Evolutionary conservation across 495 filamentous ascomycete genomes (phyloP).

Genomic region (Pseudoneurospora amorphoporcata): DNA sequence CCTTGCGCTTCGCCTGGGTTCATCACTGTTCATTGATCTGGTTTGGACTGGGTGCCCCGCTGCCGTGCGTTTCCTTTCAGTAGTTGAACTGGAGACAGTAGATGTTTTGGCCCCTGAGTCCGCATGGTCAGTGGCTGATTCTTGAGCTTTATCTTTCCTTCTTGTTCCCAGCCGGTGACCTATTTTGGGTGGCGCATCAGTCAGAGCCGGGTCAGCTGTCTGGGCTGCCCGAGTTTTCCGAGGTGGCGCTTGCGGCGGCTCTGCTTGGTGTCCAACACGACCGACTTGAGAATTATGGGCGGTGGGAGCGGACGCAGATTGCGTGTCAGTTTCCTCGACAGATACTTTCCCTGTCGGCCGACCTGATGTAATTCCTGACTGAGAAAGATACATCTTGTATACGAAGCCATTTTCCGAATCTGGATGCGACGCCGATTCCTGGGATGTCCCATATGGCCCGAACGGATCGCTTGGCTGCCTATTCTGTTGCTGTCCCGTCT

Average conservation of each 20-base stretch:
- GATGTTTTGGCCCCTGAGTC: conserved; percentile 10
- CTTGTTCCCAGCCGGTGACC: conserved; percentile 38
- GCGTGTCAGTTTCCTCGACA: conserved; percentile 32
- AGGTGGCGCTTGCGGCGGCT: conserved; percentile 59
- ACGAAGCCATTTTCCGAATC: conserved; percentile 29
- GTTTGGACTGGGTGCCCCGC: conserved; percentile 69
- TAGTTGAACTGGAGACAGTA: conserved; percentile 22
- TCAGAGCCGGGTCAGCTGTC: conserved; percentile 37
- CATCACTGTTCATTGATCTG: conserved; percentile 42
- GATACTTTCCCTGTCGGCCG: conserved; percentile 1
- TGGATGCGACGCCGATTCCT: not conserved
- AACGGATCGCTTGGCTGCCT: conserved; percentile 34
- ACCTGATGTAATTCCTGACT: conserved; percentile 22
- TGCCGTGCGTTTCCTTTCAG: conserved; percentile 71
- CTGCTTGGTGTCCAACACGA: conserved; percentile 23
- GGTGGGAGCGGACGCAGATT: conserved; percentile 17
- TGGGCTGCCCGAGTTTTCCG: conserved; percentile 53
- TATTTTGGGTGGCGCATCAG: conserved; percentile 58
- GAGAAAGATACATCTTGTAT: conserved; percentile 30
- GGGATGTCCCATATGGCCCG: conserved; percentile 18
- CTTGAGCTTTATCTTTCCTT: conserved; percentile 34
- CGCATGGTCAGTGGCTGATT: conserved; percentile 15
- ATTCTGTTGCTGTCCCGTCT: not conserved
- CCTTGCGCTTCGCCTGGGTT: conserved; percentile 69
- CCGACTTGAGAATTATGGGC: conserved; percentile 24